A percentile compares a stretch with the other conserved stretches of the same genome.
Conservation (phyloP, 2,329 filamentous ascomycete species). For the Phyllachora maydis region DNA sequence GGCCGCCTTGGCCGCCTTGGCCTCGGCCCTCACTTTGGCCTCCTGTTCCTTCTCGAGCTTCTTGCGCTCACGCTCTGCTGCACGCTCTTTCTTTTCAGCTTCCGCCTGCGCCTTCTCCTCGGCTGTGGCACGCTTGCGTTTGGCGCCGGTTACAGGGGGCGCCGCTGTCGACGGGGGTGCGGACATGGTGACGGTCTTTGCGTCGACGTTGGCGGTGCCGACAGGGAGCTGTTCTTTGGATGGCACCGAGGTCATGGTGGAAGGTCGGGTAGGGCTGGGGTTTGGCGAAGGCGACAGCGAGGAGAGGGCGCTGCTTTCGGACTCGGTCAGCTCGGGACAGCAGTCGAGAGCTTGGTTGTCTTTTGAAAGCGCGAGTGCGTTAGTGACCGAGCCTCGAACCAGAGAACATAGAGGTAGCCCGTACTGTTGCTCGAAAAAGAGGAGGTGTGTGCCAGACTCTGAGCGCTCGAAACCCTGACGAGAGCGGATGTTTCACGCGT, state of each 20-base stretch:
- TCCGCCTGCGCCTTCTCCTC: constrained; percentile 15
- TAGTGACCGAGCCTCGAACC: too few species aligned
- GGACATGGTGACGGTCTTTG: constrained; percentile 2
- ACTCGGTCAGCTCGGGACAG: constrained; percentile 17
- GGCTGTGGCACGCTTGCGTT: constrained; percentile 22
- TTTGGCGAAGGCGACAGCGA: constrained; percentile 15
- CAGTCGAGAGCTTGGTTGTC: too few species aligned
- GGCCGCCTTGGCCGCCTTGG: constrained; percentile 9
- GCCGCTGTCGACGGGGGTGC: constrained; percentile 3
- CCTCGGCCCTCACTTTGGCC: constrained; percentile 3
- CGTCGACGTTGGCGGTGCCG: constrained; percentile 1
- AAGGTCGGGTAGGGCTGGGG: too few species aligned
- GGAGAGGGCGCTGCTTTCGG: constrained; percentile 17
- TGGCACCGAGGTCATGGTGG: too few species aligned
- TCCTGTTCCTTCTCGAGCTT: constrained; percentile 17
- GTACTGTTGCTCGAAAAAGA: too few species aligned
- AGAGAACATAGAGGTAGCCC: too few species aligned
- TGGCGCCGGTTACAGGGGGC: constrained; percentile 18
- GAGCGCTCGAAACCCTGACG: too few species aligned
- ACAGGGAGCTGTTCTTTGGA: constrained; percentile 3
- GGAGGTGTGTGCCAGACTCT: too few species aligned
- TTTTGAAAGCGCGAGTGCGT: too few species aligned
- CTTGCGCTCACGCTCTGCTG: constrained; percentile 12
- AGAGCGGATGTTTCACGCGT: too few species aligned
- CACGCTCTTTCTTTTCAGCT: constrained; percentile 15